Evolutionary conservation across 495 filamentous ascomycete genomes (phyloP).

Genomic region (Daldinia grandis): DNA sequence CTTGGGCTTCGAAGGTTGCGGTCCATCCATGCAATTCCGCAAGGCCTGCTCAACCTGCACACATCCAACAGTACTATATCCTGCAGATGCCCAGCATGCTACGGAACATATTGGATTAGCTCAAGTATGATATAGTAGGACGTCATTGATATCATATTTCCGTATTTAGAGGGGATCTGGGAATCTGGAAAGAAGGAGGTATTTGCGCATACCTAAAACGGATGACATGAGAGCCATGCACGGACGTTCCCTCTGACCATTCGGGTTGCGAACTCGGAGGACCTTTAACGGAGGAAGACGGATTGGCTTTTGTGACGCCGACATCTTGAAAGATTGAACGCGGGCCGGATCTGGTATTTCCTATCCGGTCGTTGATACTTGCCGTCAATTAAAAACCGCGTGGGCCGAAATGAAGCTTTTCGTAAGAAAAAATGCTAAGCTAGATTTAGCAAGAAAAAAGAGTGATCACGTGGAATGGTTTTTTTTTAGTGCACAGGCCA

Average conservation of each 20-base stretch:
- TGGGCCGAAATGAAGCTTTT: conserved; percentile 33
- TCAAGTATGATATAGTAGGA: conserved; percentile 3
- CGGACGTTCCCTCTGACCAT: conserved; percentile 76
- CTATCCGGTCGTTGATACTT: conserved; percentile 8
- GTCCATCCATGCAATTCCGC: conserved; percentile 91
- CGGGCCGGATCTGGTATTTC: conserved; percentile 1
- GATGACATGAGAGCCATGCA: conserved; percentile 87
- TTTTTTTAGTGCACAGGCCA: neutral
- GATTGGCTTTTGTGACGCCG: conserved; percentile 61
- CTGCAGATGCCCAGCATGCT: conserved; percentile 96
- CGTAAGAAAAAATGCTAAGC: conserved; percentile 1
- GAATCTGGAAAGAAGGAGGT: neutral
- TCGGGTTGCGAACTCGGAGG: conserved; percentile 84
- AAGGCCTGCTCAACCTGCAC: conserved; percentile 81
- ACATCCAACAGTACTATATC: conserved; percentile 77
- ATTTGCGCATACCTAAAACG: conserved; percentile 75
- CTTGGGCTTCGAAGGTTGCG: conserved; percentile 69
- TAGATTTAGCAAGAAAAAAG: conserved; percentile 1
- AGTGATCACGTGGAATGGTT: conserved; percentile 20
- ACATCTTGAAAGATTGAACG: conserved; percentile 34
- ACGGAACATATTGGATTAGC: conserved; percentile 22
- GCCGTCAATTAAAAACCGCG: conserved; percentile 22
- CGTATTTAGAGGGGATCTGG: neutral
- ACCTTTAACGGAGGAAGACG: conserved; percentile 86
- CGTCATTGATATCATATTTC: conserved; percentile 13